A percentile compares a stretch with the other conserved stretches of the same genome.
These are phyloP conservation scores for Ciborinia camelliae DNA, from an alignment of 2,329 filamentous ascomycete genomes.

Conservation along the genomic window DNA sequence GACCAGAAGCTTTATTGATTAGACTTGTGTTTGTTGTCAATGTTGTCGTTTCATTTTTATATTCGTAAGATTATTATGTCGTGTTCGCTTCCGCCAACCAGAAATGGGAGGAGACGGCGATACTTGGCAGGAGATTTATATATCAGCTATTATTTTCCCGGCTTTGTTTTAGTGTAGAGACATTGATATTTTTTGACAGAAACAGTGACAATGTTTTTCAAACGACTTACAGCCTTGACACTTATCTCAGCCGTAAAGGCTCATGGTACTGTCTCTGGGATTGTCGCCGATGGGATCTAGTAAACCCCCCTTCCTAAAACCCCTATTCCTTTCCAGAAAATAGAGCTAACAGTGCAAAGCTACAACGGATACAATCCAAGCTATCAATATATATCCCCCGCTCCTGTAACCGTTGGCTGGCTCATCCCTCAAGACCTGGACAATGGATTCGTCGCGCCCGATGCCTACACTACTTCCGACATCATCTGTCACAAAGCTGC, in stretches of 20 bases:
- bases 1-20: conserved; percentile 2
- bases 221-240: conserved; percentile 22
- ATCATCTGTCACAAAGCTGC: conserved; percentile 62
- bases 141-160: background rate
- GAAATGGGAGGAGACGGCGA: background rate
- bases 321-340: conserved; percentile 2
- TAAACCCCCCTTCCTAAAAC: conserved; percentile 20
- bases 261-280: conserved; percentile 32
- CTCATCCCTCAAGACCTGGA: conserved; percentile 45
- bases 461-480: conserved; percentile 46
- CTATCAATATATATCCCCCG: conserved; percentile 36
- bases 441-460: conserved; percentile 50
- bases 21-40: background rate
- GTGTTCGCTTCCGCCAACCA: background rate
- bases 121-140: background rate
- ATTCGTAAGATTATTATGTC: background rate
- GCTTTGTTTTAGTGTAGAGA: background rate
- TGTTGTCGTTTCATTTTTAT: background rate
- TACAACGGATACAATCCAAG: conserved; percentile 39
- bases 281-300: conserved; percentile 35
- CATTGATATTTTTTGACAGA: background rate
- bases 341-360: conserved; percentile 20
- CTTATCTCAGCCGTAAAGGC: conserved; percentile 28
- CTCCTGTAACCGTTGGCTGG: conserved; percentile 52
- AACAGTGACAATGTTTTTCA: conserved; percentile 23